Base-by-base conservation (phyloP, 306 rosid genomes). In the Vachellia collinsii region DNA sequence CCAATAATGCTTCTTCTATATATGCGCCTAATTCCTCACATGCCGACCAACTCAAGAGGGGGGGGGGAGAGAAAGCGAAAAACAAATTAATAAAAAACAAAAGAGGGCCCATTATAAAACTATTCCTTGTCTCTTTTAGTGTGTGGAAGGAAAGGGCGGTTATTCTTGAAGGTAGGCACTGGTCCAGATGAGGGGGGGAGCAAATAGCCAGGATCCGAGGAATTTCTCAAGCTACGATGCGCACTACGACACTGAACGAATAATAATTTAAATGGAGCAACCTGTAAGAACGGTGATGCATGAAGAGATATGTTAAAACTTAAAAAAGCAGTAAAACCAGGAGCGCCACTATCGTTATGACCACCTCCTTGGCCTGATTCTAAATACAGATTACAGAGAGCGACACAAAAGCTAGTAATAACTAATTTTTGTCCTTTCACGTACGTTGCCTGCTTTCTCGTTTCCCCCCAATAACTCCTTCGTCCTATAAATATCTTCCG, bases 1-100 rank as follows among this genome's bases (percentile, higher is more conserved):
- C 41, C 73, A 41, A 76, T 61, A 41, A 79, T 73, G 65, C 42
- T 6, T 37, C 12, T 7, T 37, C 16, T 37, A 66, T 74, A 43
- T 74, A 54, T 66, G 6, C 44, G 17, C 8, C 19, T 20, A 53
- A 6, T 50, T 36, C 41, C 64, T 59, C 59, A 34, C 70, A 46
- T n/a, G 16, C 75, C 79, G 78, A 56, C 67, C 71, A 58, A 62
- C 70, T 50, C 29, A 4, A 36, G 77, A 3, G 51, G 41, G 46
- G 59, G 22, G 61, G 7, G 61, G 14, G 20, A 53, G 5, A 39
- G 20, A 39, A 4, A 10, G 3, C 23, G 8, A 39, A 34, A 58
- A 44, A 10, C 14, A 61, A 47, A 58, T 29, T 11, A 0, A 5
- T 72, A 50, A 51, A 68, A 67, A 44, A n/a, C 20, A 62, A 48